These are phyloP conservation scores for Fusarium agapanthi DNA, from an alignment of 2,329 filamentous ascomycete species.

Conservation along the genomic window DNA sequence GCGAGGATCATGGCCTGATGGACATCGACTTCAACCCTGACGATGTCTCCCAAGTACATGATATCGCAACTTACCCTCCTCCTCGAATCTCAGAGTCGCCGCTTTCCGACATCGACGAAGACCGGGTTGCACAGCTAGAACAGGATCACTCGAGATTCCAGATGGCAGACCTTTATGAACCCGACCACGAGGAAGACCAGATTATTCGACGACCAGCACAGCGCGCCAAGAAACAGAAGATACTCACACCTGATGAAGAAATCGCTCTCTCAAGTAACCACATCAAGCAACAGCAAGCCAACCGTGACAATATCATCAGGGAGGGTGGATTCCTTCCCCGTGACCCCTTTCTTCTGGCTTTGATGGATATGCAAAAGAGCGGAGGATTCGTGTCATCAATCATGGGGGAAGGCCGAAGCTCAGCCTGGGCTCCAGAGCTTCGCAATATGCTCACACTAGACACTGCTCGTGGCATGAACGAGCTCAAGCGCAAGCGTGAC, in stretches of 20 bases:
- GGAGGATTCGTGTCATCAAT: slow-evolving; percentile 90
- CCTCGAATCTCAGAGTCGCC: slow-evolving; percentile 74
- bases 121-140: slow-evolving; percentile 67
- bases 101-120: slow-evolving; percentile 74
- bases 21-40: slow-evolving; percentile 72
- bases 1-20: slow-evolving; percentile 70
- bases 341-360: slow-evolving; percentile 84
- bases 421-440: slow-evolving; percentile 90
- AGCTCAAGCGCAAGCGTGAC: slow-evolving; percentile 93
- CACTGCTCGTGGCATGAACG: slow-evolving; percentile 76
- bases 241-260: slow-evolving; percentile 82
- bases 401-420: slow-evolving; percentile 80
- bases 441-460: slow-evolving; percentile 92
- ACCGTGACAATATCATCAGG: slow-evolving; percentile 87
- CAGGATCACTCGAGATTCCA: slow-evolving; percentile 63
- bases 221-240: slow-evolving; percentile 77
- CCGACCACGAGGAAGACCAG: slow-evolving; percentile 64
- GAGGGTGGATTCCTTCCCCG: slow-evolving; percentile 84
- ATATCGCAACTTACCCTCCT: slow-evolving; percentile 59
- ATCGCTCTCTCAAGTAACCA: slow-evolving; percentile 80
- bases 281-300: slow-evolving; percentile 86
- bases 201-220: slow-evolving; percentile 75
- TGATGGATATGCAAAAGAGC: slow-evolving; percentile 91
- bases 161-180: slow-evolving; percentile 69
- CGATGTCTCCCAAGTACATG: slow-evolving; percentile 66